Evolutionary conservation across 768 basidiomycete genomes (phyloP).

Genomic region (Boletus pseudo-olivaceus): DNA sequence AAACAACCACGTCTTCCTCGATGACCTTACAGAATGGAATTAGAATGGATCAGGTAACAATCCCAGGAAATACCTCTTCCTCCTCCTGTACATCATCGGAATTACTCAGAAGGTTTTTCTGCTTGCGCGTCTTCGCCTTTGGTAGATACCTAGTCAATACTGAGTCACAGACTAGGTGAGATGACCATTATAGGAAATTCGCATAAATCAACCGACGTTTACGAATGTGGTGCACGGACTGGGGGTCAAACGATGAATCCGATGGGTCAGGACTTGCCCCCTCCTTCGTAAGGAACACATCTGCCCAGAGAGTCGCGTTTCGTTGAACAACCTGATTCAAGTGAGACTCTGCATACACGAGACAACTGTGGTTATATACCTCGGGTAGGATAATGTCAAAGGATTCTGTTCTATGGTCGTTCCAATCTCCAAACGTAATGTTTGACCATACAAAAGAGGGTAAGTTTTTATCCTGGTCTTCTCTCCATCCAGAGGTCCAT

Average conservation of each 20-base stretch:
- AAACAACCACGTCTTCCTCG: conserved; percentile 59
- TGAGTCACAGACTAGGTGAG: conserved; percentile 28
- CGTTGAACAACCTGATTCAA: conserved; percentile 59
- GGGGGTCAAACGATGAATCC: conserved; percentile 47
- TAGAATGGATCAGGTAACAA: conserved; percentile 8
- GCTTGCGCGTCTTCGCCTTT: conserved; percentile 68
- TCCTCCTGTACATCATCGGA: conserved; percentile 40
- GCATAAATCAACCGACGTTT: conserved; percentile 53
- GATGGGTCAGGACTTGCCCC: conserved; percentile 64
- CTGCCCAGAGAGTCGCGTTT: conserved; percentile 82
- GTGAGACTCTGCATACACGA: conserved; percentile 4
- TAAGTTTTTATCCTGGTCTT: conserved; percentile 47
- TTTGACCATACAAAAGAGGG: conserved; percentile 76
- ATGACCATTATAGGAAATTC: not conserved
- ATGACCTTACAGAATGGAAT: conserved; percentile 18
- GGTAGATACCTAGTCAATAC: conserved; percentile 85
- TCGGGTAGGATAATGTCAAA: conserved; percentile 64
- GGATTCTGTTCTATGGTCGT: conserved; percentile 52
- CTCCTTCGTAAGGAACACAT: conserved; percentile 70
- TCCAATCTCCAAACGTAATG: conserved; percentile 75
- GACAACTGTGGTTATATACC: conserved; percentile 38
- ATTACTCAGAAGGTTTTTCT: conserved; percentile 70
- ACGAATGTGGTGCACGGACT: conserved; percentile 64
- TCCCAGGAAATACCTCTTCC: conserved; percentile 41
- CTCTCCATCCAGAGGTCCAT: conserved; percentile 48